A percentile compares a stretch with the other conserved stretches of the same genome.
These are phyloP conservation scores for Leptographium flavum DNA, from an alignment of 2,329 filamentous ascomycete genomes.

Conservation along the genomic window DNA sequence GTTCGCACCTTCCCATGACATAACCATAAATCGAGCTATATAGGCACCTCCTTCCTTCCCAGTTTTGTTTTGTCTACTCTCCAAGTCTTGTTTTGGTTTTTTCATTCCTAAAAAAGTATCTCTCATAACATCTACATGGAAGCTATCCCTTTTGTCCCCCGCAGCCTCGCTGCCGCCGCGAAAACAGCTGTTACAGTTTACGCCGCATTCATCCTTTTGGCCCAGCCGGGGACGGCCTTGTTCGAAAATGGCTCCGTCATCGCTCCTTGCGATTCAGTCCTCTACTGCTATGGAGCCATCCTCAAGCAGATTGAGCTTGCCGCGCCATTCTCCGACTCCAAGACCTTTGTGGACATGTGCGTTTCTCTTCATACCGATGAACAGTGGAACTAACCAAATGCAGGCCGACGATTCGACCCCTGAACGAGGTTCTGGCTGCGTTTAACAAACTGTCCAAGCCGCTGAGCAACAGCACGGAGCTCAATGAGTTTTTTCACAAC, in stretches of 20 bases:
- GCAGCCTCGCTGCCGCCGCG: background rate
- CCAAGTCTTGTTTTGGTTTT: too few relatives aligned
- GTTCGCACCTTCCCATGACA: background rate
- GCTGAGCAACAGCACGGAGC: conserved; percentile 46
- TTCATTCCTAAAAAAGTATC: too few relatives aligned
- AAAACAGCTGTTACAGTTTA: background rate
- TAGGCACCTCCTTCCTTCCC: background rate
- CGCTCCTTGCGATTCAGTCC: conserved; percentile 51
- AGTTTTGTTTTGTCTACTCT: too few relatives aligned
- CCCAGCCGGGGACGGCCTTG: conserved; percentile 25
- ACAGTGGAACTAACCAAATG: background rate
- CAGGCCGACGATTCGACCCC: conserved; percentile 43
- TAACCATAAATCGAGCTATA: background rate
- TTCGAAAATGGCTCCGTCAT: conserved; percentile 46
- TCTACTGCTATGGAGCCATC: conserved; percentile 54
- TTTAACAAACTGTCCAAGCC: conserved; percentile 46
- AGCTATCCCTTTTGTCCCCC: background rate
- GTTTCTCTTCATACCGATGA: conserved; percentile 12
- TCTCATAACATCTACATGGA: conserved; percentile 1
- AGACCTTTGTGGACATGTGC: conserved; percentile 58
- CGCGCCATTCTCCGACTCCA: conserved; percentile 50
- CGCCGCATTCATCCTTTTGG: background rate
- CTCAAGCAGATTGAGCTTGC: conserved; percentile 49
- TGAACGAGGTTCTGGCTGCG: conserved; percentile 46
- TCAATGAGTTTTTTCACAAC: conserved; percentile 45